These are phyloP conservation scores for Sonneratia alba DNA, from an alignment of 345 rosid genomes.

Conservation along the genomic window DNA sequence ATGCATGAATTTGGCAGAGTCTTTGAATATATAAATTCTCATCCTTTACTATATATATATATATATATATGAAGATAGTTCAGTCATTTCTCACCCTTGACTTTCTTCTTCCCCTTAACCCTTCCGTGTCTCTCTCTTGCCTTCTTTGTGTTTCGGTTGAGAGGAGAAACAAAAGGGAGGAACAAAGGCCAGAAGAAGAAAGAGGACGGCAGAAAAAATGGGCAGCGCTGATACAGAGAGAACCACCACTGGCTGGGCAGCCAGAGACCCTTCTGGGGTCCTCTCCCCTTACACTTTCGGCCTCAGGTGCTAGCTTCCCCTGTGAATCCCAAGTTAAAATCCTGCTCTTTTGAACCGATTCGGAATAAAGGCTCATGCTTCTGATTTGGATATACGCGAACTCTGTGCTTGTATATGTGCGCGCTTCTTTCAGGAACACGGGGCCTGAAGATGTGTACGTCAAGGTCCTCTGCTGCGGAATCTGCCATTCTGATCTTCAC, in stretches of 20 bases:
- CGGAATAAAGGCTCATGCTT: no score
- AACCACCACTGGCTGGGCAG: slow-evolving; percentile 61
- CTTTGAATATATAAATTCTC: no score
- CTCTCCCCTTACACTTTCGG: slow-evolving; percentile 54
- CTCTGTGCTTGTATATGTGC: no score
- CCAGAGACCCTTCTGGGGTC: slow-evolving; percentile 59
- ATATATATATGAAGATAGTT: no score
- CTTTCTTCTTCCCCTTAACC: no score
- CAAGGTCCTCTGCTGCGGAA: slow-evolving; percentile 53
- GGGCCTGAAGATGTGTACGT: slow-evolving; percentile 64
- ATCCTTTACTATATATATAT: no score
- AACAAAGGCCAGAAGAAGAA: neutral
- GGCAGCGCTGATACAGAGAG: slow-evolving; percentile 33
- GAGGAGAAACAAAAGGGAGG: no score
- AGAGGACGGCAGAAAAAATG: slow-evolving; percentile 17
- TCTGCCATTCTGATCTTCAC: slow-evolving; percentile 72
- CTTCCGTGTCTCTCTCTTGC: neutral
- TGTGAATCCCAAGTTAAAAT: no score
- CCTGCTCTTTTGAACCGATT: no score
- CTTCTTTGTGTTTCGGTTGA: neutral
- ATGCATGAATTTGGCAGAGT: no score
- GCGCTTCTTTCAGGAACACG: slow-evolving; percentile 34
- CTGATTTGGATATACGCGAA: no score
- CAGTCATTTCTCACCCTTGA: neutral
- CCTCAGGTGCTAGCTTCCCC: slow-evolving; percentile 30